Conservation (phyloP, 2,329 filamentous ascomycete species). For the Penicillium sp. region DNA sequence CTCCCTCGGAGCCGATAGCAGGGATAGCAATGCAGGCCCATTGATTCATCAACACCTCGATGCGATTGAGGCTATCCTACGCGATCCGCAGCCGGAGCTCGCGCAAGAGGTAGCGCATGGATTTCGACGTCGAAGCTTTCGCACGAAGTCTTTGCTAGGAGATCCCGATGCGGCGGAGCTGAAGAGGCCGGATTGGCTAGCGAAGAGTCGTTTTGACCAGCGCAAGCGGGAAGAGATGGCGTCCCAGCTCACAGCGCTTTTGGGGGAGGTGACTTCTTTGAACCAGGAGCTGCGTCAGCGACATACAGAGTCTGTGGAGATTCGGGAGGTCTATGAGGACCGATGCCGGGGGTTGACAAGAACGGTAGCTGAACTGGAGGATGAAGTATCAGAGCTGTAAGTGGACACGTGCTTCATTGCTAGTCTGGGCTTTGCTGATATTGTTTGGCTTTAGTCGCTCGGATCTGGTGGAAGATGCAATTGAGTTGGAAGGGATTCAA, state of each 20-base stretch:
- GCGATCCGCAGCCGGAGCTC: constrained; percentile 21
- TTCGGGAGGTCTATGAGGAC: constrained; percentile 60
- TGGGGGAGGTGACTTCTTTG: constrained; percentile 26
- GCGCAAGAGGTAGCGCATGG: background rate
- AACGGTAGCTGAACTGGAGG: constrained; percentile 61
- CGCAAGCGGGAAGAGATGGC: constrained; percentile 7
- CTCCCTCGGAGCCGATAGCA: background rate
- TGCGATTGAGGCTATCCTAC: constrained; percentile 35
- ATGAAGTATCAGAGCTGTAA: constrained; percentile 59
- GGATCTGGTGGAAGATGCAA: constrained; percentile 33
- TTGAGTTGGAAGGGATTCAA: constrained; percentile 37
- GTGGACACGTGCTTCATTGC: constrained; percentile 11
- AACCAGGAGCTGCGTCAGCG: constrained; percentile 27
- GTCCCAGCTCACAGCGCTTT: constrained; percentile 22
- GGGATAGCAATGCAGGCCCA: constrained; percentile 3
- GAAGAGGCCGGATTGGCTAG: background rate
- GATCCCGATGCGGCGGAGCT: background rate
- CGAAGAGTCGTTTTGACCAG: background rate
- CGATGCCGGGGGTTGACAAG: constrained; percentile 59
- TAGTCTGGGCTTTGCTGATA: background rate
- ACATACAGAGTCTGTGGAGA: constrained; percentile 50
- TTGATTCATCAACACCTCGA: constrained; percentile 39
- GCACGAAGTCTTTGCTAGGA: background rate
- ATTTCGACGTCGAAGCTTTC: background rate
- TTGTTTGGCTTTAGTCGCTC: constrained; percentile 19